These are phyloP conservation scores for Artomyces pyxidatus DNA, from an alignment of 768 basidiomycete species.

Conservation along the genomic window DNA sequence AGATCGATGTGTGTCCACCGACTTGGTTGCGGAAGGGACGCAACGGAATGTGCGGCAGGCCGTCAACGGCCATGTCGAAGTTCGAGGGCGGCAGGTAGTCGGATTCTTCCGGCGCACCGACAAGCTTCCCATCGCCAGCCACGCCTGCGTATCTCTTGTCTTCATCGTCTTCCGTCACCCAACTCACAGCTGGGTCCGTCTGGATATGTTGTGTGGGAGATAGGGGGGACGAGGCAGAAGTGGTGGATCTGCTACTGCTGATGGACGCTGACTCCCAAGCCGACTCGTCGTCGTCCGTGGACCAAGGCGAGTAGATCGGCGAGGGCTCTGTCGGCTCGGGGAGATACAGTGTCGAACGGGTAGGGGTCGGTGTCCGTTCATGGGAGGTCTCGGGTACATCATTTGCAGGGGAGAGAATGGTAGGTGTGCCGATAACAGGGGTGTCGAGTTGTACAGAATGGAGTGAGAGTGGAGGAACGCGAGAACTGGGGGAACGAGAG, in stretches of 20 bases:
- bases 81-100: slow-evolving; percentile 33
- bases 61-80: slow-evolving; percentile 41
- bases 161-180: slow-evolving; percentile 27
- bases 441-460: not conserved
- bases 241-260: slow-evolving; percentile 54
- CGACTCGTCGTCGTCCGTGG: slow-evolving; percentile 73
- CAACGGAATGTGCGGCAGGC: slow-evolving; percentile 82
- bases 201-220: slow-evolving; percentile 26
- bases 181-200: slow-evolving; percentile 22
- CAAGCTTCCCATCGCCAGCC: not conserved
- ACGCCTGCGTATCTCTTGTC: slow-evolving; percentile 11
- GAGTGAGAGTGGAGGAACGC: not conserved
- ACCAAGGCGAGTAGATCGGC: slow-evolving; percentile 48
- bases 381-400: slow-evolving; percentile 16
- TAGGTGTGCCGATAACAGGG: not conserved
- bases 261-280: slow-evolving; percentile 67
- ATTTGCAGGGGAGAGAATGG: slow-evolving; percentile 6
- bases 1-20: slow-evolving; percentile 94
- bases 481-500: slow-evolving; percentile 26
- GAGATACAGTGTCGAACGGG: slow-evolving; percentile 22
- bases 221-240: slow-evolving; percentile 36
- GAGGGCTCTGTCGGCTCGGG: not conserved
- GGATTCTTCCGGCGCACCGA: slow-evolving; percentile 15
- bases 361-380: slow-evolving; percentile 34
- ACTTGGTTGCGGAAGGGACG: slow-evolving; percentile 97